Conservation (phyloP, 148 eudicot genomes). For the Chenopodium album region DNA sequence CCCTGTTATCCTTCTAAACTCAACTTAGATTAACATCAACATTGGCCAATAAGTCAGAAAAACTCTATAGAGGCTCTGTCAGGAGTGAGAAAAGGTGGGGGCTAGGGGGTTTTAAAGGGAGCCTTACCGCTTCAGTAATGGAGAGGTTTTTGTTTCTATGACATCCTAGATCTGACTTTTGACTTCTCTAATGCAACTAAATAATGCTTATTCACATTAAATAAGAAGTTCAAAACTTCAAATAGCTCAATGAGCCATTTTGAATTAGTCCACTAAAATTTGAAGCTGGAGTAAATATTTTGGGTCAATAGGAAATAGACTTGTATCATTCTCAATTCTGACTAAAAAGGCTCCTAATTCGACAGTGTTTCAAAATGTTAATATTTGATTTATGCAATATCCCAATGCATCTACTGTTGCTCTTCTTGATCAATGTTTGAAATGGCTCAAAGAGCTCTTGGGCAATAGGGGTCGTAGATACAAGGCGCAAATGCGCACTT, state of each 20-base stretch:
- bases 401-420: neutral
- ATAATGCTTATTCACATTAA: neutral
- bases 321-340: neutral
- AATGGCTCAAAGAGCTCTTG: neutral
- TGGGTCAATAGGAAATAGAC: neutral
- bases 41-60: neutral
- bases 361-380: neutral
- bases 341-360: neutral
- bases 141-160: neutral
- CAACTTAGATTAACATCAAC: neutral
- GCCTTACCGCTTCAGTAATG: no score
- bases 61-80: no score
- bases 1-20: neutral
- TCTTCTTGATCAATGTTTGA: neutral
- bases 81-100: no score
- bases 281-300: neutral
- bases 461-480: neutral
- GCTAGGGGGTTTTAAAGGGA: no score
- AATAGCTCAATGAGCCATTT: neutral
- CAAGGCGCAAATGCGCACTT: neutral
- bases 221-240: neutral
- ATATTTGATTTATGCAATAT: neutral
- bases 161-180: neutral
- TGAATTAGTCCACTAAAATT: neutral
- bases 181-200: neutral